Base-by-base conservation (phyloP, 2,329 filamentous ascomycete species). In the Tolypocladium tropicale region DNA sequence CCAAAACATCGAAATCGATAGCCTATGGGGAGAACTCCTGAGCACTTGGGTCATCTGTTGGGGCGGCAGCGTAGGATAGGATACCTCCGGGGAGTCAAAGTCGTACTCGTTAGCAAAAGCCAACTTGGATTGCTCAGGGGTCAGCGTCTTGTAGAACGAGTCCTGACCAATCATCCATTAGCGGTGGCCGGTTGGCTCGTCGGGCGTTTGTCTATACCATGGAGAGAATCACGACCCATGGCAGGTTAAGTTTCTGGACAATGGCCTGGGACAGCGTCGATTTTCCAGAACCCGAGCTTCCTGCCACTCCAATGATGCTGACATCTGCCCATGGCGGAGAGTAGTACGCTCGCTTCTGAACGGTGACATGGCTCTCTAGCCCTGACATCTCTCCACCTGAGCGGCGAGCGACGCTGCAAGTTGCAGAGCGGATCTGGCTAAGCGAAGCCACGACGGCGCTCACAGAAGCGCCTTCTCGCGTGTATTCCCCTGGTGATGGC, bases 151-250 rank as follows among this genome's bases (percentile, higher is more conserved):
- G 76, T 99, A 99, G 72, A 96, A 99, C 14, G 93, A 96, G 72
- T 99, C 94, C 90, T 95, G 61, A n/a, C 55, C 46, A 54, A 59
- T 56, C 50, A 57, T 59, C 52, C 52, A 59, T 67, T 76, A 54
- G 53, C 39, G 14, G 11, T 48, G 21, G 25, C 16, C 18, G 28
- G 28, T 49, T 32, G 18, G 14, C 18, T 32, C 21, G 28, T 18
- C 25, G 16, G 46, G 25, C 46, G 46, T 21, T 1, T 10, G 28
- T 49, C 30, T 54, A 67, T 79, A 93, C 90, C 87, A 99, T 97
- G 46, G 92, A 95, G 64, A 99, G 74, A 72, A 99, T 96, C 53
- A 96, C 92, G 59, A 99, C 94, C 93, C 94, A 99, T 56, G 94
- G 94, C 61, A 99, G 76, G 72, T 94, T 96, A 64, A 99, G 76